Percentiles rank a stretch among this genome's conserved stretches.
Evolutionary conservation across 345 rosid species (phyloP).

Genomic region (Dimocarpus longan): DNA sequence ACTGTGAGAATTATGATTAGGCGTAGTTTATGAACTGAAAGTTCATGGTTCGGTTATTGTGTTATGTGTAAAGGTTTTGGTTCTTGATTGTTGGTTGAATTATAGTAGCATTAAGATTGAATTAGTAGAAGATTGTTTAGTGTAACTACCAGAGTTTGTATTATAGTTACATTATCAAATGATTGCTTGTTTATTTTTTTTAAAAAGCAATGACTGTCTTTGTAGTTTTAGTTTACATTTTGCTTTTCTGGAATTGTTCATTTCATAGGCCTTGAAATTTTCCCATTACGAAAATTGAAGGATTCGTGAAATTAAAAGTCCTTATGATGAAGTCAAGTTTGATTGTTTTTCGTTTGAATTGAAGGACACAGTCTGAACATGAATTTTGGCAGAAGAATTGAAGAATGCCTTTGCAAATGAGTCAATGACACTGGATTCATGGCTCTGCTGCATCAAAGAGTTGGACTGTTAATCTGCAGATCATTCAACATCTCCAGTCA

Average conservation of each 20-base stretch:
- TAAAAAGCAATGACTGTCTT: neutral
- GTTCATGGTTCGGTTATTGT: too few species aligned
- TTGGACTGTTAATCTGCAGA: neutral
- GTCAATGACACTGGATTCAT: neutral
- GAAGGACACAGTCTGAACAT: neutral
- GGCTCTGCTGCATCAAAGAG: neutral
- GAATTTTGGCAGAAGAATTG: neutral
- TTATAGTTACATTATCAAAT: neutral
- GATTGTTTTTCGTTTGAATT: neutral
- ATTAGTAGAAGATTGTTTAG: too few species aligned
- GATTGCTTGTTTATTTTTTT: neutral
- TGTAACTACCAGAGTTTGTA: neutral
- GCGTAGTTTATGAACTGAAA: too few species aligned
- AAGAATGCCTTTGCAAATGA: neutral
- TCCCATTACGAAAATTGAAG: neutral
- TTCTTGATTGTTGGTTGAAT: neutral
- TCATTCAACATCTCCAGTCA: slow-evolving; percentile 3
- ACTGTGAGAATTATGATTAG: too few species aligned
- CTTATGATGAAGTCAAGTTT: neutral
- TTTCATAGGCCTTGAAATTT: neutral
- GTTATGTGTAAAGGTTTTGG: neutral
- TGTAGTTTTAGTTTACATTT: neutral
- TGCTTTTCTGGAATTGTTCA: neutral
- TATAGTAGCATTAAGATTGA: neutral
- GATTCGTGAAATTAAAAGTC: neutral